Conservation (phyloP, 352 stramenopile species). For the Pythium dissotocum region DNA sequence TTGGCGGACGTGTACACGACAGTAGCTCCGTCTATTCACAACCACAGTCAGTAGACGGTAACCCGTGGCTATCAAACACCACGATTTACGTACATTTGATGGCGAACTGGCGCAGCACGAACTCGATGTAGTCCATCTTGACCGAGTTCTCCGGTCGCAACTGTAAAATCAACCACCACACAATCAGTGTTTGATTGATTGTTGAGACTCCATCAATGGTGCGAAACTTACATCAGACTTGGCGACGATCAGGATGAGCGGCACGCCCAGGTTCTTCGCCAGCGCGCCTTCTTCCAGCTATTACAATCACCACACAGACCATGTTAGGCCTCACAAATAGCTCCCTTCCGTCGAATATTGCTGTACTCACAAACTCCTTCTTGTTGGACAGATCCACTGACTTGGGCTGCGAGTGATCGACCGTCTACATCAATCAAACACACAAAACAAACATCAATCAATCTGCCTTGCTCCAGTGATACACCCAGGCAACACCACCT, state of each 20-base stretch:
- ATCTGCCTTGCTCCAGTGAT: not conserved
- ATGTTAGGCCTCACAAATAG: not conserved
- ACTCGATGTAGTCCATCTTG: constrained; percentile 88
- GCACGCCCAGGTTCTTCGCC: constrained; percentile 78
- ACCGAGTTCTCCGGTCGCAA: constrained; percentile 75
- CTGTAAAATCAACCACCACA: constrained; percentile 25
- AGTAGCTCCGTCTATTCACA: constrained; percentile 57
- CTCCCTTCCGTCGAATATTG: not conserved
- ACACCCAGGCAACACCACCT: constrained; percentile 14
- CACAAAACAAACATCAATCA: not conserved
- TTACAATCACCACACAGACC: not conserved
- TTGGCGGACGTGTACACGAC: constrained; percentile 85
- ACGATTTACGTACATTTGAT: constrained; percentile 62
- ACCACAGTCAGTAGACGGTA: not conserved
- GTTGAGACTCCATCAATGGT: not conserved
- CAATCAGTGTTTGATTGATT: not conserved
- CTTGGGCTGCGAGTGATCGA: constrained; percentile 51
- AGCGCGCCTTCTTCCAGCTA: constrained; percentile 79
- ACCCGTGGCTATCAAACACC: not conserved
- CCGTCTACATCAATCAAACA: constrained; percentile 34
- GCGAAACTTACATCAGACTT: constrained; percentile 63
- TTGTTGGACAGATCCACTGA: constrained; percentile 59
- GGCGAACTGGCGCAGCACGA: constrained; percentile 71
- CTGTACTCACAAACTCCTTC: constrained; percentile 61
- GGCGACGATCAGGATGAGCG: constrained; percentile 67